Evolutionary conservation across 768 basidiomycete genomes (phyloP).

Genomic region (Kwoniella europaea): DNA sequence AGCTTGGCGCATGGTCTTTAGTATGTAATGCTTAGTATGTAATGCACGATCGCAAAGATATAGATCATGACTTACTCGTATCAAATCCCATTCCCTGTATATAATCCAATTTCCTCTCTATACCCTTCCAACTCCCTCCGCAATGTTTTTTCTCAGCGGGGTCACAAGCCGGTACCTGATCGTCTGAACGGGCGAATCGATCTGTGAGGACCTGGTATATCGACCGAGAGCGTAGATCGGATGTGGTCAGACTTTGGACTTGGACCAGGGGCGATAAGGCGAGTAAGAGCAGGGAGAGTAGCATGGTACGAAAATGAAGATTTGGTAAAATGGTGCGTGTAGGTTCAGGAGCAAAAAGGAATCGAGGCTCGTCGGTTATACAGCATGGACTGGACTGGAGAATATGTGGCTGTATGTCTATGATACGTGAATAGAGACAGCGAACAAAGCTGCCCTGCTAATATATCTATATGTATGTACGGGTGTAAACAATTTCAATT

Average conservation of each 20-base stretch:
- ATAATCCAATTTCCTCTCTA: constrained; percentile 54
- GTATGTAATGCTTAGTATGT: no score
- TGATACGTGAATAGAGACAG: no score
- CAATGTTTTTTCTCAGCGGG: constrained; percentile 46
- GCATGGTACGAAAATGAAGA: neutral
- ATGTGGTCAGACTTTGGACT: constrained; percentile 22
- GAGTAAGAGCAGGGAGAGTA: constrained; percentile 12
- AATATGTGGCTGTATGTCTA: no score
- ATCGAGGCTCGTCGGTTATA: no score
- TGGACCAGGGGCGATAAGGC: constrained; percentile 7
- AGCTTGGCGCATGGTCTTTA: neutral
- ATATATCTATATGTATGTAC: no score
- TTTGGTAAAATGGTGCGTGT: neutral
- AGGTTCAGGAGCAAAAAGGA: neutral
- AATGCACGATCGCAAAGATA: no score
- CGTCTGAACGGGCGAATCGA: constrained; percentile 51
- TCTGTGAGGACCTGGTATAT: constrained; percentile 58
- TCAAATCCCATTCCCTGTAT: constrained; percentile 60
- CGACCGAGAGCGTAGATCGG: constrained; percentile 41
- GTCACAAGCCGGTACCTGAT: constrained; percentile 29
- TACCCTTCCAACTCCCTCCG: constrained; percentile 56
- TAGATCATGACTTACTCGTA: constrained; percentile 37
- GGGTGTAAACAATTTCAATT: neutral
- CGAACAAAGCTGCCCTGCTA: no score
- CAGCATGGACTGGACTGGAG: no score